A percentile compares a stretch with the other conserved stretches of the same genome.
Conservation (phyloP, 1,284 basidiomycete genomes). For the Puccinia triticina region DNA sequence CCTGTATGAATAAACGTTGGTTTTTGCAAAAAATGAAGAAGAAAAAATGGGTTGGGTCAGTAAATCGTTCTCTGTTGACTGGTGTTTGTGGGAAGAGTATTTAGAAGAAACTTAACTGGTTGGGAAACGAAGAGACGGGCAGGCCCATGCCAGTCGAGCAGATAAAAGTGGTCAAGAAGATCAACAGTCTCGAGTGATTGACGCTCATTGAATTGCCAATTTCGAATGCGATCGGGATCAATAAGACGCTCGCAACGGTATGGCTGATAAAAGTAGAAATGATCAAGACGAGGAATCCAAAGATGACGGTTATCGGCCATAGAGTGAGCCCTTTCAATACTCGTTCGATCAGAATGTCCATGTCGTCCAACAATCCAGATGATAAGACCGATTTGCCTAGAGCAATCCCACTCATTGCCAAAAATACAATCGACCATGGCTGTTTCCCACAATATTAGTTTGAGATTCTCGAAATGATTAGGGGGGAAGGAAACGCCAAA, state of each 20-base stretch:
- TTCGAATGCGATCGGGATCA: slow-evolving; percentile 92
- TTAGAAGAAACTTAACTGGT: slow-evolving; percentile 67
- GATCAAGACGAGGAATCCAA: slow-evolving; percentile 83
- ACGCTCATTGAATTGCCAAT: slow-evolving; percentile 75
- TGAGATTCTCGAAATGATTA: not conserved
- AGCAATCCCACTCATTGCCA: slow-evolving; percentile 91
- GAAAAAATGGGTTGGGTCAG: slow-evolving; percentile 66
- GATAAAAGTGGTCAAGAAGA: slow-evolving; percentile 84
- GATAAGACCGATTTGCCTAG: slow-evolving; percentile 90
- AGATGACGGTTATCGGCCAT: slow-evolving; percentile 80
- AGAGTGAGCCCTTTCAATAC: slow-evolving; percentile 73
- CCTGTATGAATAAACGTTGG: slow-evolving; percentile 51
- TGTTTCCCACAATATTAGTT: slow-evolving; percentile 1
- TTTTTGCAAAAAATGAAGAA: slow-evolving; percentile 54
- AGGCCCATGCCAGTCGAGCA: slow-evolving; percentile 98
- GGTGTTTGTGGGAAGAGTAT: slow-evolving; percentile 55
- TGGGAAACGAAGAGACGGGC: slow-evolving; percentile 96
- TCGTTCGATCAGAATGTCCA: slow-evolving; percentile 70
- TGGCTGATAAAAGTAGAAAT: slow-evolving; percentile 90
- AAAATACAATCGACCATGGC: slow-evolving; percentile 41
- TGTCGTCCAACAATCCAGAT: slow-evolving; percentile 78
- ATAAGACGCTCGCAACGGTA: slow-evolving; percentile 91
- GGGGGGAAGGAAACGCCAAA: not conserved
- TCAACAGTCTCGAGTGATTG: slow-evolving; percentile 74
- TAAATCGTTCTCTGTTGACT: too few species aligned